Percentiles rank a stretch among this genome's conserved stretches.
phyloP scores from a whole-genome alignment of 805 yeast genomes.

The Hanseniaspora jakobsenii region DNA sequence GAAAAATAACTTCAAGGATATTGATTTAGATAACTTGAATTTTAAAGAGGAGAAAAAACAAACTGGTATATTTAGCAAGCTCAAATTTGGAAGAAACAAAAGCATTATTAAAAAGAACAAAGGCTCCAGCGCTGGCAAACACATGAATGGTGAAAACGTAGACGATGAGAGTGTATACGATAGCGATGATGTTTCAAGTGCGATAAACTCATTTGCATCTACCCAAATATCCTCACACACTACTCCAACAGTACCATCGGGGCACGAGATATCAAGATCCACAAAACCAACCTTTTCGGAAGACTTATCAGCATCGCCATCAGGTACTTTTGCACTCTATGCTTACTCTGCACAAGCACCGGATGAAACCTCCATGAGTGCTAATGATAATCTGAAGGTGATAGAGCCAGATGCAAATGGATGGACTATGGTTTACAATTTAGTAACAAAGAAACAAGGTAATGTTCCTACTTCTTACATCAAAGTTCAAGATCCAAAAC shows the following conservation, averaged over 20 bases:
- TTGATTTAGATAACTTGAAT: constrained; percentile 47
- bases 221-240: constrained; percentile 12
- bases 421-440: constrained; percentile 63
- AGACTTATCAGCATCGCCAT: no score
- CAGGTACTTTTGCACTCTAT: constrained; percentile 46
- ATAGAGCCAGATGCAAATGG: constrained; percentile 71
- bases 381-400: constrained; percentile 52
- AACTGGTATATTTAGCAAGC: constrained; percentile 41
- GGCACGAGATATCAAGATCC: constrained; percentile 5
- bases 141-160: not conserved
- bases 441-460: constrained; percentile 44
- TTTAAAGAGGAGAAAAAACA: constrained; percentile 40
- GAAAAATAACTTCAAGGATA: constrained; percentile 60
- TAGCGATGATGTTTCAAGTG: constrained; percentile 20
- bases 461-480: constrained; percentile 78
- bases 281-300: constrained; percentile 15
- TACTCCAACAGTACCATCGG: not conserved
- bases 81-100: constrained; percentile 22
- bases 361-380: constrained; percentile 56
- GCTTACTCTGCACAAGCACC: constrained; percentile 54
- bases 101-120: not conserved
- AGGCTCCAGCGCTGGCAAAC: no score
- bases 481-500: no score
- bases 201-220: constrained; percentile 19
- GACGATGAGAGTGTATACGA: constrained; percentile 1